phyloP scores from a whole-genome alignment of 2,329 filamentous ascomycete species.

The Fusarium buharicum region DNA sequence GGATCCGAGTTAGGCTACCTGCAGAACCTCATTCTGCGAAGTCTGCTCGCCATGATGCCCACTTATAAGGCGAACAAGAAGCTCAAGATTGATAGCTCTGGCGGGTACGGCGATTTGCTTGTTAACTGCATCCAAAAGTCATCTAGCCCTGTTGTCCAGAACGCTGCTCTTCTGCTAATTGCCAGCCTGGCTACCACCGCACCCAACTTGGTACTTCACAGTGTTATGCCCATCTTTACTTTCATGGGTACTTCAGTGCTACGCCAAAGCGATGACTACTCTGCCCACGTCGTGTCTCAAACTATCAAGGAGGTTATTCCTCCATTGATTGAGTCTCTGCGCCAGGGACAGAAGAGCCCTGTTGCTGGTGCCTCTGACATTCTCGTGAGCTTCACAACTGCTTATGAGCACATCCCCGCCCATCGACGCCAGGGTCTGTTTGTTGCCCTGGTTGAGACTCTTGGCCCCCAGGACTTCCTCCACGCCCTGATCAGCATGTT shows the following conservation, averaged over 20 bases:
- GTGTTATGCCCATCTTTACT: slow-evolving; percentile 98
- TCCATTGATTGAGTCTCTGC: slow-evolving; percentile 85
- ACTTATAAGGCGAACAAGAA: slow-evolving; percentile 71
- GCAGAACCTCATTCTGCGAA: slow-evolving; percentile 84
- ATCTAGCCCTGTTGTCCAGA: slow-evolving; percentile 92
- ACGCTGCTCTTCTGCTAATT: slow-evolving; percentile 86
- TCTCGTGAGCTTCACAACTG: slow-evolving; percentile 93
- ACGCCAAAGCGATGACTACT: slow-evolving; percentile 95
- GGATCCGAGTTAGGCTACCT: slow-evolving; percentile 91
- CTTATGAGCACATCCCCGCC: slow-evolving; percentile 93
- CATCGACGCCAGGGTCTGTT: slow-evolving; percentile 87
- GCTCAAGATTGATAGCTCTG: slow-evolving; percentile 77
- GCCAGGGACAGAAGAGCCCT: slow-evolving; percentile 79
- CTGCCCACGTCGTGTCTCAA: slow-evolving; percentile 93
- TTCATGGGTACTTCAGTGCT: slow-evolving; percentile 95
- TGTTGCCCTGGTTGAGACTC: slow-evolving; percentile 82
- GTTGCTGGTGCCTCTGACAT: slow-evolving; percentile 88
- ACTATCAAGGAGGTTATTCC: slow-evolving; percentile 96
- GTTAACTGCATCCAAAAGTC: slow-evolving; percentile 95
- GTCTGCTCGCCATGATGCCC: slow-evolving; percentile 84
- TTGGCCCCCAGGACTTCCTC: slow-evolving; percentile 87
- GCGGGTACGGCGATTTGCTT: slow-evolving; percentile 87
- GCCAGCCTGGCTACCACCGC: slow-evolving; percentile 87
- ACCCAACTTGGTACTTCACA: slow-evolving; percentile 92
- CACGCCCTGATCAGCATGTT: slow-evolving; percentile 90